Conservation (phyloP, 805 yeast species). For the Barnettozyma sucrosica region DNA sequence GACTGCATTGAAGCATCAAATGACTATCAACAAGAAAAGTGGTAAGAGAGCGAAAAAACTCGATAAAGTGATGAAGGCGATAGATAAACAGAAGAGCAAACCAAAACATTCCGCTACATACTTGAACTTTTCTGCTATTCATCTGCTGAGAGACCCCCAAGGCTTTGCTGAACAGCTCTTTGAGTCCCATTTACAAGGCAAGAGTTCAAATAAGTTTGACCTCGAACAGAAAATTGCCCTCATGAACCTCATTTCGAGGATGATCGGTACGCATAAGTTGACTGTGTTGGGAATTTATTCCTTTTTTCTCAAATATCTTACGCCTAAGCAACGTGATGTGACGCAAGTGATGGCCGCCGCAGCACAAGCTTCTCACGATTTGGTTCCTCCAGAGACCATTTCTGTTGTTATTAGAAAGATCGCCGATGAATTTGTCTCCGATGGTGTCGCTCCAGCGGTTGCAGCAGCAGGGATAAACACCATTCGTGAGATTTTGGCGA, state of each 20-base stretch:
- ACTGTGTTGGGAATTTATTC: slow-evolving; percentile 88
- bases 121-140: slow-evolving; percentile 91
- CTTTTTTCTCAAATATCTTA: slow-evolving; percentile 78
- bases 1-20: slow-evolving; percentile 67
- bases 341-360: slow-evolving; percentile 95
- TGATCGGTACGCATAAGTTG: slow-evolving; percentile 92
- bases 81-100: slow-evolving; percentile 62
- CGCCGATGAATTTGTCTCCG: slow-evolving; percentile 96
- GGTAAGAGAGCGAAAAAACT: slow-evolving; percentile 76
- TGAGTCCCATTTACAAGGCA: slow-evolving; percentile 63
- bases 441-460: slow-evolving; percentile 97
- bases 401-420: slow-evolving; percentile 78
- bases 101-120: slow-evolving; percentile 57
- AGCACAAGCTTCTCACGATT: slow-evolving; percentile 94
- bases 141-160: slow-evolving; percentile 92
- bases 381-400: slow-evolving; percentile 93
- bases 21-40: slow-evolving; percentile 78
- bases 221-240: slow-evolving; percentile 86
- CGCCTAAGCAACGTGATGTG: slow-evolving; percentile 91
- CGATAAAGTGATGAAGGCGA: slow-evolving; percentile 62
- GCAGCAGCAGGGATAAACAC: slow-evolving; percentile 98
- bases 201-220: slow-evolving; percentile 62
- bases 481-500: slow-evolving; percentile 83
- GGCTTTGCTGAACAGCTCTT: slow-evolving; percentile 90
- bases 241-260: slow-evolving; percentile 80